Conservation (phyloP, 2,329 filamentous ascomycete genomes). For the Colletotrichum sp. region DNA sequence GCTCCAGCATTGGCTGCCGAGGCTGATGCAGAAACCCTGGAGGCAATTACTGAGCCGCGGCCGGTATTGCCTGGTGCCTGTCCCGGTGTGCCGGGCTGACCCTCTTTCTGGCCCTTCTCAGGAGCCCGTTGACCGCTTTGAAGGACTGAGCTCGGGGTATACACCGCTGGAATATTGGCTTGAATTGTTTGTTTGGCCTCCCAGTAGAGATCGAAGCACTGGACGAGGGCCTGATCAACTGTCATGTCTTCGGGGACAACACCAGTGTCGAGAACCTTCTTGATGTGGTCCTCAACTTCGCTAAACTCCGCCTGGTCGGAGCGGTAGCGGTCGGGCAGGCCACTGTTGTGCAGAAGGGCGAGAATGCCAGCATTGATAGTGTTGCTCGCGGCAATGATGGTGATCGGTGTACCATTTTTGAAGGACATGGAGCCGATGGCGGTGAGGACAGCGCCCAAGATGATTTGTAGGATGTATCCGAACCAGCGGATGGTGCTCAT, state of each 20-base stretch:
- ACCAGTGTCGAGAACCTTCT: slow-evolving; percentile 52
- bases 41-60: slow-evolving; percentile 8
- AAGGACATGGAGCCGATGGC: slow-evolving; percentile 50
- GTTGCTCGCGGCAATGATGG: slow-evolving; percentile 54
- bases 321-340: slow-evolving; percentile 56
- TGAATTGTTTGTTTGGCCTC: slow-evolving; percentile 52
- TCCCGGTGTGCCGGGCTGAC: not conserved
- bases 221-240: slow-evolving; percentile 51
- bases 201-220: slow-evolving; percentile 51
- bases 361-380: slow-evolving; percentile 56
- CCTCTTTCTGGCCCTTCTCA: not conserved
- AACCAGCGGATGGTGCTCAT: slow-evolving; percentile 48
- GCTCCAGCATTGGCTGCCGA: not conserved
- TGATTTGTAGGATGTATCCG: slow-evolving; percentile 54
- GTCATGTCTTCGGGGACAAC: slow-evolving; percentile 47
- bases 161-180: slow-evolving; percentile 50
- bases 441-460: slow-evolving; percentile 53
- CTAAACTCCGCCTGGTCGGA: slow-evolving; percentile 55
- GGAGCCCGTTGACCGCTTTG: not conserved
- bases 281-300: slow-evolving; percentile 55
- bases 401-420: slow-evolving; percentile 43
- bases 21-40: not conserved
- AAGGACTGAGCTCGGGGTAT: slow-evolving; percentile 28
- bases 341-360: slow-evolving; percentile 58
- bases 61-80: not conserved